These are phyloP conservation scores for Metahyphopichia silvanorum DNA, from an alignment of 805 yeast genomes.

Conservation along the genomic window DNA sequence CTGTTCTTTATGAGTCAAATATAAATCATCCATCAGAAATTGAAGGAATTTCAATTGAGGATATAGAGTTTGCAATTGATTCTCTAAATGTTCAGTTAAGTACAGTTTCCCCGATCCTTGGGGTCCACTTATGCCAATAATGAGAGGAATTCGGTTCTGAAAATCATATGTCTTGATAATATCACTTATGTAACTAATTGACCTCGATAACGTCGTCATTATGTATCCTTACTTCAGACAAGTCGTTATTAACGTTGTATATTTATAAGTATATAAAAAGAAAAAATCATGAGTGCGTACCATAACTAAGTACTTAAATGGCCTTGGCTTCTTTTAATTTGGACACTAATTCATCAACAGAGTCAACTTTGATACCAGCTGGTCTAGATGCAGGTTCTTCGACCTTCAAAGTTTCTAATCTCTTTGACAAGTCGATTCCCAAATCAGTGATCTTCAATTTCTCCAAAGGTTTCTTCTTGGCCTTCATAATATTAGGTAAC, in stretches of 20 bases:
- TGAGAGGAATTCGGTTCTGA: constrained; percentile 34
- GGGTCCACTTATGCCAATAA: constrained; percentile 64
- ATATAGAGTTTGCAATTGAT: constrained; percentile 27
- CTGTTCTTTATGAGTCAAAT: constrained; percentile 67
- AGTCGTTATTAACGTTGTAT: no score
- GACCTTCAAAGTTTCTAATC: constrained; percentile 68
- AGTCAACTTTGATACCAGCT: constrained; percentile 76
- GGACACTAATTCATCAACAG: constrained; percentile 77
- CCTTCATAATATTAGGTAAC: constrained; percentile 96
- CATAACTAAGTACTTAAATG: no score
- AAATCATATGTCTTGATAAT: constrained; percentile 21
- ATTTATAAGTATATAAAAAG: no score
- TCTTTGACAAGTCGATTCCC: constrained; percentile 59
- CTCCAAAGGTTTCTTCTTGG: constrained; percentile 91
- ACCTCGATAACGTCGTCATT: constrained; percentile 7
- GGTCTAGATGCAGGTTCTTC: constrained; percentile 82
- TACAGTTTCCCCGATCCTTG: constrained; percentile 80
- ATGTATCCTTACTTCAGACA: no score
- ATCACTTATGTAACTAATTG: constrained; percentile 24
- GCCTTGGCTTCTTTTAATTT: constrained; percentile 78
- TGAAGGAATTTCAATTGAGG: constrained; percentile 40
- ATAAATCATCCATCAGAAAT: constrained; percentile 84
- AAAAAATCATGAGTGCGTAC: no score
- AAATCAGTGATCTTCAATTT: constrained; percentile 60
- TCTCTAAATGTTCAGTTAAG: constrained; percentile 41